Percentiles rank a stretch among this genome's conserved stretches.
phyloP scores from a whole-genome alignment of 1,284 basidiomycete genomes.

The Puccinia hordei region DNA sequence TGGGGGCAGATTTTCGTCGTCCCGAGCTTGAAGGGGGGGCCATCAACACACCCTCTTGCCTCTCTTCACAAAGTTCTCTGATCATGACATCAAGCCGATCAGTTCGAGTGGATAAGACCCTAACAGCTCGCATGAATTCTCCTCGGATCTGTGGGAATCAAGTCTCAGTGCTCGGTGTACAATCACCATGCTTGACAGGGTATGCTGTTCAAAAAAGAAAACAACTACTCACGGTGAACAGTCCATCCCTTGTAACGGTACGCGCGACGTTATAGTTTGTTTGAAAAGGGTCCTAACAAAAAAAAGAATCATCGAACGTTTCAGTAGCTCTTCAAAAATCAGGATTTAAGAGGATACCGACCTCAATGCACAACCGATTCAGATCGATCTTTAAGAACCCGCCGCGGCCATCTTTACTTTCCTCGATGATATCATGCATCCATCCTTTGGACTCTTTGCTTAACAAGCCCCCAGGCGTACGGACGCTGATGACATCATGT shows the following conservation, averaged over 20 bases:
- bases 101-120: conserved; percentile 60
- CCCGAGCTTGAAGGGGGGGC: conserved; percentile 54
- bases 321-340: not conserved
- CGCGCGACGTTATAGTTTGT: conserved; percentile 90
- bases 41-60: conserved; percentile 57
- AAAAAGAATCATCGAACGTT: not conserved
- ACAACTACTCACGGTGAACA: conserved; percentile 74
- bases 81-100: conserved; percentile 55
- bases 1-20: conserved; percentile 43
- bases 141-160: conserved; percentile 78
- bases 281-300: conserved; percentile 85
- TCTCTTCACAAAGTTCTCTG: conserved; percentile 57
- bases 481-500: conserved; percentile 84
- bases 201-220: not conserved
- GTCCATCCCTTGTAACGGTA: conserved; percentile 92
- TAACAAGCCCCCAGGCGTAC: conserved; percentile 72
- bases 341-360: conserved; percentile 58
- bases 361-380: conserved; percentile 91
- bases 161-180: not conserved
- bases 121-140: conserved; percentile 93
- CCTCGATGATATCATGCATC: conserved; percentile 74
- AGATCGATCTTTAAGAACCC: conserved; percentile 77
- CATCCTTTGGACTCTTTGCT: conserved; percentile 90
- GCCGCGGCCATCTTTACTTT: conserved; percentile 63
- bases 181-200: not conserved